Base-by-base conservation (phyloP, 257 asterid genomes). In the Fraxinus pennsylvanica region DNA sequence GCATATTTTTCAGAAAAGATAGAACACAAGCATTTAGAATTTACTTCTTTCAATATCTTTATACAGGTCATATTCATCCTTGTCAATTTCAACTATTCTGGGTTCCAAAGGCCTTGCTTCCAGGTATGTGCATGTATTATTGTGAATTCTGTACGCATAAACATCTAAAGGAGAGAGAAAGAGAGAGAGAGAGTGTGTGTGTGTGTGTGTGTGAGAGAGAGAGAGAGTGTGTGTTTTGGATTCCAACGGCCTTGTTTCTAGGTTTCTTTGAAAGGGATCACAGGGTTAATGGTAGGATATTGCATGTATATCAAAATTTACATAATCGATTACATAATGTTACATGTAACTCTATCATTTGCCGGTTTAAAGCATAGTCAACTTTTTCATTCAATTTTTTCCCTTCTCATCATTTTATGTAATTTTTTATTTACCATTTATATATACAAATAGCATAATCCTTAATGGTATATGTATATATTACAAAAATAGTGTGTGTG, bases 1-100 rank as follows among this genome's bases (percentile, higher is more conserved):
- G 69, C 69, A 63, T 63, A 9, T 25, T 63, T 22, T 12, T 59
- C 17, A 25, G 43, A 57, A 41, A 61, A 35, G 27, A 33, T 54
- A 59, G 36, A 50, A 47, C 17, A 41, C 15, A 36, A 17, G 45
- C 78, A 65, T 65, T 79, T 43, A 72, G 33, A 72, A 13, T 72
- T 30, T 61, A 19, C 74, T 25, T 12, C 77, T 57, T 76, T 73
- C 57, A 72, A 36, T 59, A 1, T 45, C 52, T 33, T 65, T 73
- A 19, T 71, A 12, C 5, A 13, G 1, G 47, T 71, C 36, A 22
- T 10, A n/a, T 22, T 29, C 74, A 70, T 15, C 3, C 41, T 2
- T 39, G 74, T 38, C 57, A 71, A 72, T 12, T 72, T 6, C 32
- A 72, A 21, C 10, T 9, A 12, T 71, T 41, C 2, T 3, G 15